phyloP scores from a whole-genome alignment of 2,329 filamentous ascomycete genomes.

The Cladosporium sp. region DNA sequence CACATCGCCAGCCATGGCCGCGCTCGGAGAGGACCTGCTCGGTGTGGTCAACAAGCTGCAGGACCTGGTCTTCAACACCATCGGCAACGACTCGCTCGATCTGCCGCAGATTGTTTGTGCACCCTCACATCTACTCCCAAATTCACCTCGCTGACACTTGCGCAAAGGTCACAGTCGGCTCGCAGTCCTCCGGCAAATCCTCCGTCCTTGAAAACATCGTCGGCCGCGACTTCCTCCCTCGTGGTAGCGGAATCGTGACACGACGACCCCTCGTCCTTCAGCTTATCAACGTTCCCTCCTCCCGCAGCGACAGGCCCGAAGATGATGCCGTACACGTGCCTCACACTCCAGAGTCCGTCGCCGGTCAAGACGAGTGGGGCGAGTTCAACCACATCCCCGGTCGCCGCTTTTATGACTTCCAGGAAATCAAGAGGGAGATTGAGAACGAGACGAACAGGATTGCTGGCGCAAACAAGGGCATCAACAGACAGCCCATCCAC shows the following conservation, averaged over 20 bases:
- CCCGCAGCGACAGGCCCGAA: slow-evolving; percentile 62
- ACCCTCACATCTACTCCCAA: not conserved
- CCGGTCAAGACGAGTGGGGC: slow-evolving; percentile 68
- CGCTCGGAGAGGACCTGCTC: slow-evolving; percentile 91
- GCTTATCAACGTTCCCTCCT: slow-evolving; percentile 87
- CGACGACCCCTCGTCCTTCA: slow-evolving; percentile 90
- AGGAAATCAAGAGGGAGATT: slow-evolving; percentile 90
- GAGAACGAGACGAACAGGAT: slow-evolving; percentile 94
- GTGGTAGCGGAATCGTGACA: slow-evolving; percentile 94
- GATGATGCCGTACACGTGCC: slow-evolving; percentile 60
- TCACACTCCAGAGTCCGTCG: slow-evolving; percentile 70
- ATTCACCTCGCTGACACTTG: slow-evolving; percentile 16
- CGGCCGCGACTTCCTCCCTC: slow-evolving; percentile 90
- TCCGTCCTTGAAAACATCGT: slow-evolving; percentile 99
- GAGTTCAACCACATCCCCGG: slow-evolving; percentile 95
- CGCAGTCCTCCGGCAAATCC: slow-evolving; percentile 96
- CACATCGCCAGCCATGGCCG: slow-evolving; percentile 58
- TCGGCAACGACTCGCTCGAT: slow-evolving; percentile 96
- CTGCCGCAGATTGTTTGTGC: slow-evolving; percentile 88
- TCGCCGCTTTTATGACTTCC: slow-evolving; percentile 83
- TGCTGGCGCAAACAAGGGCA: slow-evolving; percentile 94
- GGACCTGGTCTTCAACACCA: slow-evolving; percentile 98
- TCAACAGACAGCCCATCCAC: slow-evolving; percentile 95
- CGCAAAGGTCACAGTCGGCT: slow-evolving; percentile 86
- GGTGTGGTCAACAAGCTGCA: slow-evolving; percentile 96